phyloP scores from a whole-genome alignment of 331 rosid genomes.

The Arachis monticola region DNA sequence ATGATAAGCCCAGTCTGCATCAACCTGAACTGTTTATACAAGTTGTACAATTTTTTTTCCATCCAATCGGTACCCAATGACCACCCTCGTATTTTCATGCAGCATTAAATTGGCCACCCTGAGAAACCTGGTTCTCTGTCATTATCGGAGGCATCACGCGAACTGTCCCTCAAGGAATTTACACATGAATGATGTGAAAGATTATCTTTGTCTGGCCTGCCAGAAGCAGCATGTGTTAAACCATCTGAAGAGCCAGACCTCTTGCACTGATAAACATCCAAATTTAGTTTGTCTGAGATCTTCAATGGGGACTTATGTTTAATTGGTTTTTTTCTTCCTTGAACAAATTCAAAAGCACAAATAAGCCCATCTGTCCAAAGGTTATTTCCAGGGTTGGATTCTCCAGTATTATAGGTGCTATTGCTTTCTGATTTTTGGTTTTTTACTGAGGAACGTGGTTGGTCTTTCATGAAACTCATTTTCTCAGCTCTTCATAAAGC shows the following conservation, averaged over 20 bases:
- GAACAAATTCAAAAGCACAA: slow-evolving; percentile 81
- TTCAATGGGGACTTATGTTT: slow-evolving; percentile 45
- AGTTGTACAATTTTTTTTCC: slow-evolving; percentile 62
- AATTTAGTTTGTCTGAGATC: not conserved
- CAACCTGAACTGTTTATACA: slow-evolving; percentile 69
- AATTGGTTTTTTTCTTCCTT: slow-evolving; percentile 50
- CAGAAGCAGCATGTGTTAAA: slow-evolving; percentile 41
- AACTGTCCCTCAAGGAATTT: slow-evolving; percentile 30
- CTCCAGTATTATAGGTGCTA: slow-evolving; percentile 49
- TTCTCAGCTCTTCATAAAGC: too few relatives aligned
- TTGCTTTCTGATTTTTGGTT: not conserved
- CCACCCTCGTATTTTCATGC: slow-evolving; percentile 49
- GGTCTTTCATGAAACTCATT: too few relatives aligned
- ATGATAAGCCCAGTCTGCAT: slow-evolving; percentile 58
- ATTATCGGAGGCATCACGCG: slow-evolving; percentile 37
- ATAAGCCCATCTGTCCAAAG: slow-evolving; percentile 94
- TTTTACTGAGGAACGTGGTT: too few relatives aligned
- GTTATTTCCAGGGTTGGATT: slow-evolving; percentile 51
- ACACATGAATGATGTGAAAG: slow-evolving; percentile 37
- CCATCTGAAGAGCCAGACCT: slow-evolving; percentile 43
- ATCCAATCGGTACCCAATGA: slow-evolving; percentile 62
- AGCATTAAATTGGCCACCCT: not conserved
- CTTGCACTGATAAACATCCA: slow-evolving; percentile 6
- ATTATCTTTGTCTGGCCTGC: slow-evolving; percentile 39
- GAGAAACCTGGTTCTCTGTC: slow-evolving; percentile 32